Conservation (phyloP, 139 green algal genomes). For the Astrephomene gubernaculifera region DNA sequence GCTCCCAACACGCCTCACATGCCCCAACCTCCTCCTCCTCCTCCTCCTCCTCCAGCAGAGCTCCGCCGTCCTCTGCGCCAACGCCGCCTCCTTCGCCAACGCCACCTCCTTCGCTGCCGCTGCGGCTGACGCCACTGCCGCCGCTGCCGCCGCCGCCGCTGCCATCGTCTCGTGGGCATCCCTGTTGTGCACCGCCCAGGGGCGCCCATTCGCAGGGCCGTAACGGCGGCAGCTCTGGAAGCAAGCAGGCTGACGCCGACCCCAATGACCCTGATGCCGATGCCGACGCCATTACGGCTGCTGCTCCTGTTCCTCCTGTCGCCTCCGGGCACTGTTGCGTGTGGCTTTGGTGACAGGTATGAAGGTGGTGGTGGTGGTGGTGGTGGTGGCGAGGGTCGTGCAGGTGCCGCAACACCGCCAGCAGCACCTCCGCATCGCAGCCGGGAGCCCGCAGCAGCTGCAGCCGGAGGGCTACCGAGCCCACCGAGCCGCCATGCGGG, state of each 20-base stretch:
- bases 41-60: too few species aligned
- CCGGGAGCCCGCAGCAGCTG: conserved; percentile 14
- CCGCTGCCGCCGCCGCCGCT: neutral
- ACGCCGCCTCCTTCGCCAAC: neutral
- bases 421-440: conserved; percentile 13
- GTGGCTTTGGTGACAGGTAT: neutral
- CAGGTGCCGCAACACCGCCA: conserved; percentile 2
- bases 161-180: neutral
- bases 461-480: neutral
- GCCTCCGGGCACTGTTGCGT: neutral
- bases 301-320: neutral
- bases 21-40: neutral
- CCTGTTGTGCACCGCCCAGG: neutral
- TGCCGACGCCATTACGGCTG: neutral
- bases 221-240: neutral
- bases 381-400: neutral
- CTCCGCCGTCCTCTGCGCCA: neutral
- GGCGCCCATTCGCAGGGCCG: conserved; percentile 6
- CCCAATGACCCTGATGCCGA: too few species aligned
- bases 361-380: neutral
- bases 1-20: neutral
- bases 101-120: neutral
- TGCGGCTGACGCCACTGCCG: neutral
- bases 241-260: neutral
- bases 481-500: too few species aligned